phyloP scores from a whole-genome alignment of 495 filamentous ascomycete genomes.

The Aspergillus conjunctus region DNA sequence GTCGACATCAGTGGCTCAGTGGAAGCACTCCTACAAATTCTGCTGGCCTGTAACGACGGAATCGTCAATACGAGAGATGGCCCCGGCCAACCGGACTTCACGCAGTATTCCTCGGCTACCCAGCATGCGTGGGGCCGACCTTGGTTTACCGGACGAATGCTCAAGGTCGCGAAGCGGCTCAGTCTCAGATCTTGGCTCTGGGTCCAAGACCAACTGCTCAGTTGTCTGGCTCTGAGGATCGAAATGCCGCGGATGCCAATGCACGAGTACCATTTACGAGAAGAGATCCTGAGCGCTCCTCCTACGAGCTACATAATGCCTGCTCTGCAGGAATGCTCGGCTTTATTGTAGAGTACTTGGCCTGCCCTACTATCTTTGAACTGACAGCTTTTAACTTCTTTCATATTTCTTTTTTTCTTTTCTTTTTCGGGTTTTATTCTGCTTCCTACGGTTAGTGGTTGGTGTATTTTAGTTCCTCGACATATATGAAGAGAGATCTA shows the following conservation, averaged over 20 bases:
- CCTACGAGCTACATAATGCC: slow-evolving; percentile 42
- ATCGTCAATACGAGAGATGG: not conserved
- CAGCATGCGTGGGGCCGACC: slow-evolving; percentile 36
- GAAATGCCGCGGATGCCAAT: slow-evolving; percentile 22
- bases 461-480: no score
- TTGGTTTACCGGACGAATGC: slow-evolving; percentile 46
- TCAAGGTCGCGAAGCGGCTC: slow-evolving; percentile 47
- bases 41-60: slow-evolving; percentile 43
- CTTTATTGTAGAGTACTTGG: not conserved
- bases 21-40: slow-evolving; percentile 43
- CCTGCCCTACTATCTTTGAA: not conserved
- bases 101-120: slow-evolving; percentile 34
- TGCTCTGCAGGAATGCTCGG: slow-evolving; percentile 25
- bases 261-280: slow-evolving; percentile 38
- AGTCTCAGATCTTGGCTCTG: slow-evolving; percentile 35
- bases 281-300: slow-evolving; percentile 41
- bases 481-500: no score
- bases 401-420: not conserved
- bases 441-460: no score
- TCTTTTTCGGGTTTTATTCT: no score
- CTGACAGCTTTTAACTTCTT: not conserved
- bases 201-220: slow-evolving; percentile 37
- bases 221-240: slow-evolving; percentile 38
- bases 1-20: slow-evolving; percentile 40
- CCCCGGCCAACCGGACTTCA: slow-evolving; percentile 29